Evolutionary conservation across 495 filamentous ascomycete genomes (phyloP).

Genomic region (Talaromyces trachyspermus): DNA sequence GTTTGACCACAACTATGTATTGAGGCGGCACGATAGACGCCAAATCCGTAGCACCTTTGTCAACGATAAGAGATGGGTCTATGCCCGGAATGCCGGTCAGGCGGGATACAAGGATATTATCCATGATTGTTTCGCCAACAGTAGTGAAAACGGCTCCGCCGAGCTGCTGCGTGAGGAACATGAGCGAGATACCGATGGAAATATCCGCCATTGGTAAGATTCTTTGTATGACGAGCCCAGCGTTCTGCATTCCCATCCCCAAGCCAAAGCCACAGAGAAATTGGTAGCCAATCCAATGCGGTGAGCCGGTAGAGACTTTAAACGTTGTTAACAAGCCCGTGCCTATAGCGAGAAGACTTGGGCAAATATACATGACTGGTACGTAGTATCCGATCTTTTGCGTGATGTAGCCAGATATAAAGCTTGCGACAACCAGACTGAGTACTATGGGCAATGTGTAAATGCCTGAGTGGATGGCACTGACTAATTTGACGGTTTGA

Average conservation of each 20-base stretch:
- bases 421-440: slow-evolving; percentile 13
- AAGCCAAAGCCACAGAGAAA: slow-evolving; percentile 22
- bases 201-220: slow-evolving; percentile 22
- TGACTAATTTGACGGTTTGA: slow-evolving; percentile 23
- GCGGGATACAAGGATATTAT: slow-evolving; percentile 12
- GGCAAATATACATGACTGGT: slow-evolving; percentile 25
- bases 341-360: slow-evolving; percentile 25
- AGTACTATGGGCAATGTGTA: slow-evolving; percentile 24
- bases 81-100: slow-evolving; percentile 16
- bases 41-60: slow-evolving; percentile 21
- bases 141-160: slow-evolving; percentile 54
- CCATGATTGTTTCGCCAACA: slow-evolving; percentile 39
- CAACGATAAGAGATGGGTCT: slow-evolving; percentile 12
- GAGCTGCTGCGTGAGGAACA: slow-evolving; percentile 49
- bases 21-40: slow-evolving; percentile 14
- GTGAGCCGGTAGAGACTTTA: slow-evolving; percentile 13
- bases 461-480: slow-evolving; percentile 21
- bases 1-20: slow-evolving; percentile 15
- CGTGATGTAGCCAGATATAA: slow-evolving; percentile 15
- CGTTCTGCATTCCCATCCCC: slow-evolving; percentile 19
- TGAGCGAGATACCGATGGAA: slow-evolving; percentile 29
- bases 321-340: slow-evolving; percentile 27
- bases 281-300: slow-evolving; percentile 26
- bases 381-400: slow-evolving; percentile 31
- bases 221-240: slow-evolving; percentile 21